Evolutionary conservation across 371 early-diverging fungal species (phyloP).

Genomic region (Syncephalastrum sp.): DNA sequence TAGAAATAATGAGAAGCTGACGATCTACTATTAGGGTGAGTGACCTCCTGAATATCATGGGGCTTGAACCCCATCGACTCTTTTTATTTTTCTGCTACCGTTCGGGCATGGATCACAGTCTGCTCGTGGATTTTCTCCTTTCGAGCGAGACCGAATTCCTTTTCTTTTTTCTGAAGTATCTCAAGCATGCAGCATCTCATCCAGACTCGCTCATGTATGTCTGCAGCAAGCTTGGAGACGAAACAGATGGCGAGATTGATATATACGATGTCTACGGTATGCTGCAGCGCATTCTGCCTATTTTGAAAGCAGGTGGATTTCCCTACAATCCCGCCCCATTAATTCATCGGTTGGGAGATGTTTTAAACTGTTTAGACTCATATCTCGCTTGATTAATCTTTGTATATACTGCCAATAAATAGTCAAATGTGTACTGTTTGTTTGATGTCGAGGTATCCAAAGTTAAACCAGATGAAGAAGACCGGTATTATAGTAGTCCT

Average conservation of each 20-base stretch:
- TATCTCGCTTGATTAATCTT: too few species aligned
- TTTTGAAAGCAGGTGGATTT: slow-evolving; percentile 12
- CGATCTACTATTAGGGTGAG: neutral
- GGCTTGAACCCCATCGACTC: slow-evolving; percentile 13
- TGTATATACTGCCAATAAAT: too few species aligned
- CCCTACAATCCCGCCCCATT: slow-evolving; percentile 20
- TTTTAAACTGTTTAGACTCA: neutral
- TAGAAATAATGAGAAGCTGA: neutral
- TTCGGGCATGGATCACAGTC: slow-evolving; percentile 15
- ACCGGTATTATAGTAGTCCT: too few species aligned
- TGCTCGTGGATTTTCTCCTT: slow-evolving; percentile 21
- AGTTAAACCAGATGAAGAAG: too few species aligned
- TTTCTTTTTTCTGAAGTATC: slow-evolving; percentile 12
- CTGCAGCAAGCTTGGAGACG: neutral
- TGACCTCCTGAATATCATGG: slow-evolving; percentile 2
- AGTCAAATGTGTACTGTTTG: too few species aligned
- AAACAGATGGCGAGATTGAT: neutral
- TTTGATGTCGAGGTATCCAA: too few species aligned
- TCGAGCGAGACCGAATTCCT: slow-evolving; percentile 22
- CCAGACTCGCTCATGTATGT: slow-evolving; percentile 2
- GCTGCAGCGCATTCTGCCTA: slow-evolving; percentile 1
- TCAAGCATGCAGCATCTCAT: slow-evolving; percentile 14
- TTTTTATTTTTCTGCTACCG: slow-evolving; percentile 17
- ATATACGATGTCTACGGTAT: slow-evolving; percentile 3
- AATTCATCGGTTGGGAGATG: slow-evolving; percentile 8